A percentile compares a stretch with the other conserved stretches of the same genome.
Conservation (phyloP, 2,329 filamentous ascomycete genomes). For the Paecilomyces dactylethromorphus region DNA sequence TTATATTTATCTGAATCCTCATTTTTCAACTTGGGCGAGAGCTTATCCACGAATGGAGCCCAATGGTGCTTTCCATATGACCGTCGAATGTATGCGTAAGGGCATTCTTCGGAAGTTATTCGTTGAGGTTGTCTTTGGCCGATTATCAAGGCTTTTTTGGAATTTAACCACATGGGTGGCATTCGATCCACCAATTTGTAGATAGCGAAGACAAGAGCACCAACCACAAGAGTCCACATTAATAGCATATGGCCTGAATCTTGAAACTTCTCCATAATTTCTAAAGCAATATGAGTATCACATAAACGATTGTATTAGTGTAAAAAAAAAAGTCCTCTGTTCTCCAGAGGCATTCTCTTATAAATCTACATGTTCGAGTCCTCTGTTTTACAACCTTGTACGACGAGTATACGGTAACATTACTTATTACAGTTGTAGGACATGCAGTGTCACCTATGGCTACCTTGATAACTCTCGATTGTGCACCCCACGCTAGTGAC, state of each 20-base stretch:
- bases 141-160: slow-evolving; percentile 10
- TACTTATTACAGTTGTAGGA: not conserved
- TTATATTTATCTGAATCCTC: slow-evolving; percentile 10
- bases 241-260: not conserved
- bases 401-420: not conserved
- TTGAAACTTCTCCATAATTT: not conserved
- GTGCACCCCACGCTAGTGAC: not conserved
- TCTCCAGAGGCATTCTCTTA: not conserved
- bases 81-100: slow-evolving; percentile 13
- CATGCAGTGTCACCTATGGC: no score
- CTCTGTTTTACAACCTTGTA: not conserved
- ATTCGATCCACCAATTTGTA: not conserved
- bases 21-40: slow-evolving; percentile 9
- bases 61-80: slow-evolving; percentile 15
- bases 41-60: slow-evolving; percentile 14
- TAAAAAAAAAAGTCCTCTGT: not conserved
- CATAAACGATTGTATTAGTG: not conserved
- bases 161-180: slow-evolving; percentile 5
- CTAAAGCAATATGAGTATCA: not conserved
- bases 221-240: not conserved
- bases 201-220: not conserved
- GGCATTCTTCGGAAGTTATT: slow-evolving; percentile 12
- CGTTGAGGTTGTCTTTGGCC: slow-evolving; percentile 9
- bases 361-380: not conserved
- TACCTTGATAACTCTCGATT: not conserved